These are phyloP conservation scores for Monosporozyma aquatica DNA, from an alignment of 805 yeast genomes.

Conservation along the genomic window DNA sequence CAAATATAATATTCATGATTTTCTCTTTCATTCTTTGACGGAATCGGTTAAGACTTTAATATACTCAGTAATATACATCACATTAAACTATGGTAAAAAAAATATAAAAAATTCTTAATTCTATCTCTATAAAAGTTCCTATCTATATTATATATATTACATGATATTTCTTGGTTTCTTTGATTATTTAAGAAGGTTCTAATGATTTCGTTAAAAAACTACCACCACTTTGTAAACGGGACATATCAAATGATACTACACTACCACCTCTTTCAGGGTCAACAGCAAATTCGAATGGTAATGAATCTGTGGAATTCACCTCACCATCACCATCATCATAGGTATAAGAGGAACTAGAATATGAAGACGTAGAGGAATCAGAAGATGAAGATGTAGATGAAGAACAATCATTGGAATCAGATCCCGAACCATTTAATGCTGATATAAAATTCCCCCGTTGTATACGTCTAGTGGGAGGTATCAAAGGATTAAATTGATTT, in stretches of 20 bases:
- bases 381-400: background rate
- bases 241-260: constrained; percentile 12
- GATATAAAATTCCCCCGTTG: constrained; percentile 6
- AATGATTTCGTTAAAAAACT: background rate
- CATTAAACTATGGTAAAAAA: no score
- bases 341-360: background rate
- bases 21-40: no score
- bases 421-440: constrained; percentile 4
- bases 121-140: constrained; percentile 2
- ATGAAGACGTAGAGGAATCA: background rate
- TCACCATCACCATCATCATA: background rate
- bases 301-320: constrained; percentile 6
- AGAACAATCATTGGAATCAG: constrained; percentile 1
- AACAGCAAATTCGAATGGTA: constrained; percentile 24
- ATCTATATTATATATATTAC: no score
- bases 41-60: no score
- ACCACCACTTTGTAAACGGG: background rate
- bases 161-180: no score
- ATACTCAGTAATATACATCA: no score
- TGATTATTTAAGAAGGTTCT: background rate
- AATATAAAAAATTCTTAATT: no score
- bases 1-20: no score
- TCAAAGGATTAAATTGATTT: no score
- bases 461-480: constrained; percentile 3
- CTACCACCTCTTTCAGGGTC: constrained; percentile 21